These are phyloP conservation scores for Naganishia friedmannii DNA, from an alignment of 768 basidiomycete genomes.

Conservation along the genomic window DNA sequence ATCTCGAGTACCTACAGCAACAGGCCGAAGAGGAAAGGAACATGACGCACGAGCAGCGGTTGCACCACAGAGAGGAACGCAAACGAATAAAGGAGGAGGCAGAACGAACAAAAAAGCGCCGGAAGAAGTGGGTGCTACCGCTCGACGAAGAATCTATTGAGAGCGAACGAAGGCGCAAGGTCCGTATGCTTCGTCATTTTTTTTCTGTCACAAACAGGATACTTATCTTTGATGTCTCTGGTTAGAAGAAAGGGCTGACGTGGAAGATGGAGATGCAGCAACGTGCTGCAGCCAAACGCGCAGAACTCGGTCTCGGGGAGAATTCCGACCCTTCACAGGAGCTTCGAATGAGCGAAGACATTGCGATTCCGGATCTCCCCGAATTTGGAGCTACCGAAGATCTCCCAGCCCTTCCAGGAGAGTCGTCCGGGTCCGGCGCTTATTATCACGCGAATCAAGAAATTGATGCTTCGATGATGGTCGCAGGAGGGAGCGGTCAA, in stretches of 20 bases:
- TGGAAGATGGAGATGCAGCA: constrained; percentile 26
- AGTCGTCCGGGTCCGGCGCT: background rate
- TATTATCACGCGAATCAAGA: background rate
- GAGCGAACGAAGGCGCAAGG: constrained; percentile 25
- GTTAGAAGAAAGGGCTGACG: constrained; percentile 25
- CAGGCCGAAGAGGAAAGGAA: constrained; percentile 10
- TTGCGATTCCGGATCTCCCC: constrained; percentile 19
- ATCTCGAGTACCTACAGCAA: constrained; percentile 17
- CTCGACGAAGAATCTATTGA: constrained; percentile 28
- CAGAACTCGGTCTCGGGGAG: constrained; percentile 17
- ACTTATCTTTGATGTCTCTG: background rate
- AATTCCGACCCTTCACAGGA: constrained; percentile 9
- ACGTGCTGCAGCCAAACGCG: constrained; percentile 21
- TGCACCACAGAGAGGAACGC: constrained; percentile 14
- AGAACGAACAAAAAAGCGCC: constrained; percentile 21
- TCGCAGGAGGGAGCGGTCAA: background rate
- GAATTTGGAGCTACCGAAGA: constrained; percentile 18
- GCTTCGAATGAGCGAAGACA: constrained; percentile 12
- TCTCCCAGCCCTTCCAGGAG: constrained; percentile 20
- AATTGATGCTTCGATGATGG: constrained; percentile 8
- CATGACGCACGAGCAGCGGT: constrained; percentile 7
- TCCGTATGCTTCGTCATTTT: background rate
- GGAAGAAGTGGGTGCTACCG: constrained; percentile 31
- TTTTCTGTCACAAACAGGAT: background rate
- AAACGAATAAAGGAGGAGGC: constrained; percentile 13